Conservation (phyloP, 2,329 filamentous ascomycete species). For the Phaeosphaeriaceae sp. region DNA sequence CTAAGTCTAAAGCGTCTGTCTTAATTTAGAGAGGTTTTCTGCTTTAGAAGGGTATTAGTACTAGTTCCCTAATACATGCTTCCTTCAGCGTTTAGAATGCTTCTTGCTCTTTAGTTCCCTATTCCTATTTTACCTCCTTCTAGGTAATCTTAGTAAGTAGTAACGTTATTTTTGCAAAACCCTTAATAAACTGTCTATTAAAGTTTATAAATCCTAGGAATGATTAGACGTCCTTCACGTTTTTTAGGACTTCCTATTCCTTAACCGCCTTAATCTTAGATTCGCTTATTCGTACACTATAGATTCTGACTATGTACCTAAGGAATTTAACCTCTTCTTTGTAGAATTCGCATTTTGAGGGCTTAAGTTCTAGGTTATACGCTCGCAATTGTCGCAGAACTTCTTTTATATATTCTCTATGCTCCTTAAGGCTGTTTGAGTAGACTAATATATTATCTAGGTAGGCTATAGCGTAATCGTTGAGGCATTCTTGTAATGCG, state of each 20-base stretch:
- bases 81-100: conserved; percentile 4
- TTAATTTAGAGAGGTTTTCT: conserved; percentile 1
- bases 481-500: not conserved
- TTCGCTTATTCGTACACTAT: conserved; percentile 7
- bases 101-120: not conserved
- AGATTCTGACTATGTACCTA: conserved; percentile 10
- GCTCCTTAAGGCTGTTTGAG: not conserved
- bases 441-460: not conserved
- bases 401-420: not conserved
- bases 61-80: not conserved
- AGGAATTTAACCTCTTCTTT: conserved; percentile 10
- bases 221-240: conserved; percentile 6
- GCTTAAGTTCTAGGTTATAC: conserved; percentile 3
- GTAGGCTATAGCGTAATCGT: not conserved
- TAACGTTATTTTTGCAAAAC: conserved; percentile 1
- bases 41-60: conserved; percentile 1
- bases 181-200: conserved; percentile 8
- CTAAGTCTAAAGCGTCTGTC: conserved; percentile 4
- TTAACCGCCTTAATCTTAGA: conserved; percentile 6
- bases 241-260: conserved; percentile 3
- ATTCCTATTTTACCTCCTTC: conserved; percentile 4
- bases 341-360: not conserved
- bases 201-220: conserved; percentile 16
- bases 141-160: conserved; percentile 6
- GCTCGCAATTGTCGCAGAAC: not conserved